Evolutionary conservation across 768 basidiomycete species (phyloP), one percentile per base, ranked within the genome.

Genomic region (Mycena rosella): DNA sequence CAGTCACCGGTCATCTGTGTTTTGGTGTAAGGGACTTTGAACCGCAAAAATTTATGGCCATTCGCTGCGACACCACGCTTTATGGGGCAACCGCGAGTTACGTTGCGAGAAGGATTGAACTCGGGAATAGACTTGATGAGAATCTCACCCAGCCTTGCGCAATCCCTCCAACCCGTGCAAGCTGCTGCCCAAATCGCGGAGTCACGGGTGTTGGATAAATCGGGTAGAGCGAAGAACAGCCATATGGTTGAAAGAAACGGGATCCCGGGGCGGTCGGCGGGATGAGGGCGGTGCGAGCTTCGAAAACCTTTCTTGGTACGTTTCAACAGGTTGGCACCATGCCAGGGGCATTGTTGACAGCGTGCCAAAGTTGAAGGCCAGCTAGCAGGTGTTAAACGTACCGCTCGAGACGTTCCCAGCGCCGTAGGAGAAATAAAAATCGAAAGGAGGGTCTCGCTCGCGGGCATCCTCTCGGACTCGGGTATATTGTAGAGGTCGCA

Each of bases 201-300:
- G 22, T 61, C 60, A 0, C 49, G 60, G 1, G 51, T 40, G n/a
- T 61, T 61, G 11, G 60, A 52, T 0, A 61, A n/a, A 29, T 61
- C 51, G 11, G 2, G n/a, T 2, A 14, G 60, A 22, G 4, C 60
- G 60, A 2, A 61, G 29, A n/a, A 17, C 51, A 0, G 15, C 7
- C 60, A 61, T 52, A 13, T 61, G 60, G 29, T 60, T 60, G 18
- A 38, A 49, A 5, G 59, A 9, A 11, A 60, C 48, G 24, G 59
- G 59, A n/a, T 49, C 49, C 49, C 60, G 49, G 7, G 60, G 60
- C 2, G 29, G 27, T 4, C 38, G 60, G 7, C 18, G 38, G 9
- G 60, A 61, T 5, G 60, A 53, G 1, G 40, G 14, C 0, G 60
- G 60, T 29, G 51, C 38, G 2, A 61, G 51, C n/a, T 61, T 61